A percentile compares a stretch with the other conserved stretches of the same genome.
Conservation (phyloP, 164 flowering plant genomes). For the Paratinospora sagittata region DNA sequence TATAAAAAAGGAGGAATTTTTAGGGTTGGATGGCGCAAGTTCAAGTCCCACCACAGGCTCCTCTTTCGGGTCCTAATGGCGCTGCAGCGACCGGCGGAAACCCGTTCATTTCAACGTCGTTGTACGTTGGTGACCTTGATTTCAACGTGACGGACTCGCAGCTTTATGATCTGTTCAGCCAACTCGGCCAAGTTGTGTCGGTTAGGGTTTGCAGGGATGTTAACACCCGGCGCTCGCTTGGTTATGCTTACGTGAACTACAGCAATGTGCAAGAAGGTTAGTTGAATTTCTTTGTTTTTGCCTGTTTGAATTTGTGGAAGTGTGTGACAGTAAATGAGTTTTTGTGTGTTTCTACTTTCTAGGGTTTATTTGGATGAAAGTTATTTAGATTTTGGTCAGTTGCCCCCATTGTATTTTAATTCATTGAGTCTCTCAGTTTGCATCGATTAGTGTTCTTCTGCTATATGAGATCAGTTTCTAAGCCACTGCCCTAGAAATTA, state of each 20-base stretch:
- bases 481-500: no score
- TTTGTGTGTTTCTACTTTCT: not conserved
- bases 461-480: no score
- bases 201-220: slow-evolving; percentile 78
- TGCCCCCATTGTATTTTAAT: no score
- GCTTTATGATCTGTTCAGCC: slow-evolving; percentile 70
- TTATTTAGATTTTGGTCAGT: not conserved
- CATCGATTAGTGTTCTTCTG: no score
- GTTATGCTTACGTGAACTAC: slow-evolving; percentile 84
- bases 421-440: not conserved
- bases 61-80: slow-evolving; percentile 30
- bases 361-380: not conserved
- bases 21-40: slow-evolving; percentile 54
- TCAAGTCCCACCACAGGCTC: slow-evolving; percentile 41
- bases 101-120: slow-evolving; percentile 44
- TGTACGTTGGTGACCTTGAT: slow-evolving; percentile 81
- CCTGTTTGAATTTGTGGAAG: not conserved
- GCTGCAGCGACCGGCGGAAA: slow-evolving; percentile 15
- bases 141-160: slow-evolving; percentile 66
- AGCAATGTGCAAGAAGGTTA: not conserved
- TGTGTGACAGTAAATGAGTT: not conserved
- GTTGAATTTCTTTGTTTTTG: not conserved
- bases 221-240: slow-evolving; percentile 62
- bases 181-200: slow-evolving; percentile 67
- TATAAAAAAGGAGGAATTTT: not conserved